Conservation (phyloP, 768 basidiomycete species). For the Auriculariales sp. region DNA sequence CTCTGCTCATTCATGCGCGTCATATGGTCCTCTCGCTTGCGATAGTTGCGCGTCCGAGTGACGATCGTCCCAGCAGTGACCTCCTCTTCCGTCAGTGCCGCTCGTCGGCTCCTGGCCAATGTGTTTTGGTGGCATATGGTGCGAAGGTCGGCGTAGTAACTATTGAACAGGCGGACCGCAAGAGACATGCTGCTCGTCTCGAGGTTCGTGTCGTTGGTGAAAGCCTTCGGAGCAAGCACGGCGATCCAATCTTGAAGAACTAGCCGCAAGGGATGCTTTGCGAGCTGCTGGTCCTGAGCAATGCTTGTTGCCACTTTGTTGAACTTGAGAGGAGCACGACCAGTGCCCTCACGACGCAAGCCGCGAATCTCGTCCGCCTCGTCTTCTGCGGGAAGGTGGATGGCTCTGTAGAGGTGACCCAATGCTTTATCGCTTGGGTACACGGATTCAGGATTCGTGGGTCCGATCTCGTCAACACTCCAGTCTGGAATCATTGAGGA, state of each 20-base stretch:
- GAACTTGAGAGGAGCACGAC: too few species aligned
- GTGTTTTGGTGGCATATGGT: constrained; percentile 32
- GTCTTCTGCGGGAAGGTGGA: constrained; percentile 32
- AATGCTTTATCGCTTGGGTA: constrained; percentile 43
- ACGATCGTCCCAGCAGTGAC: constrained; percentile 51
- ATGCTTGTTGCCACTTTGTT: too few species aligned
- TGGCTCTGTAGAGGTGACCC: constrained; percentile 44
- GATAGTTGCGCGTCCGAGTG: constrained; percentile 43
- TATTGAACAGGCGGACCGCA: constrained; percentile 13
- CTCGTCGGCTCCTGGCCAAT: constrained; percentile 26
- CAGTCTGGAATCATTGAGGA: constrained; percentile 36
- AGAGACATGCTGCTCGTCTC: too few species aligned
- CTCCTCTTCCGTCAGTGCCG: constrained; percentile 45
- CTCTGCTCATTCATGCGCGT: constrained; percentile 42
- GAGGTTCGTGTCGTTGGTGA: too few species aligned
- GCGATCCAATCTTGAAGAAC: too few species aligned
- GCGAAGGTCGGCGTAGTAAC: constrained; percentile 32
- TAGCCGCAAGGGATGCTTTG: too few species aligned
- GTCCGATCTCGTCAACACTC: constrained; percentile 17
- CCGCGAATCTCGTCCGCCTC: neutral
- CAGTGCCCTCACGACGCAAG: too few species aligned
- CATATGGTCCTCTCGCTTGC: constrained; percentile 33
- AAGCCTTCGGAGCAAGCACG: too few species aligned
- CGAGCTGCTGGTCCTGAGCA: too few species aligned
- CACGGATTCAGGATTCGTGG: constrained; percentile 13